Percentiles rank a stretch among this genome's conserved stretches.
Conservation (phyloP, 1,284 basidiomycete genomes). For the Ustilago curta region DNA sequence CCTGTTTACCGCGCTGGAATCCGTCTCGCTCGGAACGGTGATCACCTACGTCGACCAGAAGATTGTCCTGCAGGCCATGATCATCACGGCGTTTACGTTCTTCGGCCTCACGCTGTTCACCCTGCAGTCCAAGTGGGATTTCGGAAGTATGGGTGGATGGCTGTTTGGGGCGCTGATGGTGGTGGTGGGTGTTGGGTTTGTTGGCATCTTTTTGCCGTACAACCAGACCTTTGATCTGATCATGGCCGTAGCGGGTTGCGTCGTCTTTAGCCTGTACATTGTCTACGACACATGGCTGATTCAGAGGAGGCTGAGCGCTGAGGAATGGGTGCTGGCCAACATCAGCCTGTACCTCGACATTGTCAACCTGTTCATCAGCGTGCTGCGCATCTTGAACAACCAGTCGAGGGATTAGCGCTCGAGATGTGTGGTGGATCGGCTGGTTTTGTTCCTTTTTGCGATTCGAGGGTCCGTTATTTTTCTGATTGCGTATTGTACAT, state of each 20-base stretch:
- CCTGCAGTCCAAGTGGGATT: conserved; percentile 78
- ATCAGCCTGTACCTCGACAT: conserved; percentile 78
- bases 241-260: conserved; percentile 80
- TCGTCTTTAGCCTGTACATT: conserved; percentile 78
- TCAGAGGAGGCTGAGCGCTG: conserved; percentile 80
- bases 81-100: conserved; percentile 88
- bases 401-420: conserved; percentile 30
- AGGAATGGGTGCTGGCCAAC: conserved; percentile 86
- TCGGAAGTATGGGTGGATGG: conserved; percentile 84
- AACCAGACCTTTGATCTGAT: conserved; percentile 79
- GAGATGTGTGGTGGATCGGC: neutral
- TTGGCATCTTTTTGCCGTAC: conserved; percentile 85
- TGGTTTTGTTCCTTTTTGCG: neutral
- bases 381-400: conserved; percentile 71
- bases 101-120: conserved; percentile 83
- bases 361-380: conserved; percentile 80
- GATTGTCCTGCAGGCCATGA: conserved; percentile 86
- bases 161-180: conserved; percentile 76
- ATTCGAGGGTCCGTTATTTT: too few relatives aligned
- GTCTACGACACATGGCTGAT: conserved; percentile 85
- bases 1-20: conserved; percentile 69
- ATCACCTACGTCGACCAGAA: conserved; percentile 80
- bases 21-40: conserved; percentile 76
- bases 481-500: conserved; percentile 11
- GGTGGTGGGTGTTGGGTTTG: conserved; percentile 71